phyloP scores from a whole-genome alignment of 257 asterid genomes.

The Penstemon barbatus region DNA sequence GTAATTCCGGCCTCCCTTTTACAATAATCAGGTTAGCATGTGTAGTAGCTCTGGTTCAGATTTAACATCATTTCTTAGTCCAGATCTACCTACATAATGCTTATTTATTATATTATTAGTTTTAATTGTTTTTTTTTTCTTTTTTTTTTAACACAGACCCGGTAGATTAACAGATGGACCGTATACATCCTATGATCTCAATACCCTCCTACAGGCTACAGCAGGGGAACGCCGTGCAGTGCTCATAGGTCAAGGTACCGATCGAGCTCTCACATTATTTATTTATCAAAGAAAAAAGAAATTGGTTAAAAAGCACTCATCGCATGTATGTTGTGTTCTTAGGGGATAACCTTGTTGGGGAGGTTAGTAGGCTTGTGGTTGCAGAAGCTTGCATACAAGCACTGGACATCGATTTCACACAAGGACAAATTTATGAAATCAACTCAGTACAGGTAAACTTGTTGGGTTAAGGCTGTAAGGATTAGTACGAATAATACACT shows the following conservation, averaged over 20 bases:
- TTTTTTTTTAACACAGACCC: slow-evolving; percentile 44
- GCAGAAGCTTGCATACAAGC: slow-evolving; percentile 98
- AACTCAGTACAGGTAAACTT: slow-evolving; percentile 72
- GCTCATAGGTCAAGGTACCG: slow-evolving; percentile 78
- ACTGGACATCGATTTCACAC: slow-evolving; percentile 68
- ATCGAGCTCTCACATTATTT: not conserved
- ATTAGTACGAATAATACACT: not conserved
- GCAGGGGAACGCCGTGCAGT: slow-evolving; percentile 99
- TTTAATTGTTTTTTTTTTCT: not conserved
- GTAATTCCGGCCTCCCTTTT: slow-evolving; percentile 79
- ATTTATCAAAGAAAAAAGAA: slow-evolving; percentile 2
- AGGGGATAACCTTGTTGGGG: slow-evolving; percentile 96
- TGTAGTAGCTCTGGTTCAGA: too few species aligned
- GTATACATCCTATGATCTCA: slow-evolving; percentile 92
- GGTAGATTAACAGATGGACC: slow-evolving; percentile 97
- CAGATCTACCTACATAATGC: not conserved
- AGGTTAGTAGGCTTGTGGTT: slow-evolving; percentile 88
- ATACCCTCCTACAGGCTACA: slow-evolving; percentile 88
- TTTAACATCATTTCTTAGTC: slow-evolving; percentile 5
- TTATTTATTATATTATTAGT: not conserved
- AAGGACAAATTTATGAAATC: slow-evolving; percentile 80
- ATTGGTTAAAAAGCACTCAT: not conserved
- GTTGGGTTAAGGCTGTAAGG: too few species aligned
- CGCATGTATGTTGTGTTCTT: slow-evolving; percentile 12
- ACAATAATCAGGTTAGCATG: slow-evolving; percentile 72